Evolutionary conservation across 2,329 filamentous ascomycete genomes (phyloP).

Genomic region (Colletotrichum paranaense): DNA sequence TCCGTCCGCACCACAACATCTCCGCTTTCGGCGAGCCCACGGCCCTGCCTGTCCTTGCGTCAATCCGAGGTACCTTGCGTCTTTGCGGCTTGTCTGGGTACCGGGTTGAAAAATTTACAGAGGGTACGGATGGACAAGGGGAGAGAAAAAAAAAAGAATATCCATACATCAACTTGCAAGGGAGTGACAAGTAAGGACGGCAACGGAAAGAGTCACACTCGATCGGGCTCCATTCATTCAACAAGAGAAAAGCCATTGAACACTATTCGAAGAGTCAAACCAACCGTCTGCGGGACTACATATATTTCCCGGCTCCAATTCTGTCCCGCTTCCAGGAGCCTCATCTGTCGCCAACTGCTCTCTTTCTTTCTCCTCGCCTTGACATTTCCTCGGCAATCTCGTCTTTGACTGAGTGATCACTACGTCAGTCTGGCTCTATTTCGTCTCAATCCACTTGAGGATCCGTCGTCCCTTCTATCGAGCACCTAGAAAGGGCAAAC

Average conservation of each 20-base stretch:
- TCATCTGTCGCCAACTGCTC: not conserved
- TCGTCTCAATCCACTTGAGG: not conserved
- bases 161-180: conserved; percentile 21
- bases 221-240: conserved; percentile 22
- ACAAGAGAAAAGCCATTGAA: conserved; percentile 15
- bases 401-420: not conserved
- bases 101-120: not conserved
- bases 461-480: not conserved
- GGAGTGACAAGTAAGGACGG: conserved; percentile 28
- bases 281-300: conserved; percentile 19
- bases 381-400: not conserved
- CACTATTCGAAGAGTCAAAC: conserved; percentile 4
- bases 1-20: conserved; percentile 33
- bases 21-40: conserved; percentile 40
- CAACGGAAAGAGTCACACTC: conserved; percentile 38
- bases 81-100: not conserved
- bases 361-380: not conserved
- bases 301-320: conserved; percentile 20
- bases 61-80: conserved; percentile 24
- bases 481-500: not conserved
- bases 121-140: not conserved
- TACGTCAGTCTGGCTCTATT: conserved; percentile 13
- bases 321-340: conserved; percentile 10
- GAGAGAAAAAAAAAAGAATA: not conserved
- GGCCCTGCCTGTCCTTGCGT: conserved; percentile 31